Percentiles rank a stretch among this genome's conserved stretches.
Evolutionary conservation across 805 yeast genomes (phyloP).

Genomic region (Yamadazyma kitorensis): DNA sequence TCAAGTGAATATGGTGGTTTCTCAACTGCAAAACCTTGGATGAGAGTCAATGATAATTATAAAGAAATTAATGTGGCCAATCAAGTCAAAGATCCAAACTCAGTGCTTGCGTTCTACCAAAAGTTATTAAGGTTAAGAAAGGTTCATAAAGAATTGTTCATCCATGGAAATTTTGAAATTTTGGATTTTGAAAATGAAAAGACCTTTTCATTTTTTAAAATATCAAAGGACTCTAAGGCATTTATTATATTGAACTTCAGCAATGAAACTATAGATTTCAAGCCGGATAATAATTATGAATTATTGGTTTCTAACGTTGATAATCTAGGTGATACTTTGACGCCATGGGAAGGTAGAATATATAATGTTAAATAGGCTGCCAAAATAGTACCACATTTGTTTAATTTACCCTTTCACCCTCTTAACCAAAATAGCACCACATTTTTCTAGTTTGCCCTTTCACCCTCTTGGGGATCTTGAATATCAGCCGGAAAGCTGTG

Average conservation of each 20-base stretch:
- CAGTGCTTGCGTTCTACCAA: slow-evolving; percentile 46
- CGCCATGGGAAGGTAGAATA: slow-evolving; percentile 47
- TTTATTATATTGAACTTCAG: slow-evolving; percentile 45
- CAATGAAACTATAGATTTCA: slow-evolving; percentile 27
- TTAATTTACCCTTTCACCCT: no score
- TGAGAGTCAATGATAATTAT: slow-evolving; percentile 49
- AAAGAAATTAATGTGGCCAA: slow-evolving; percentile 46
- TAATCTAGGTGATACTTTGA: slow-evolving; percentile 20
- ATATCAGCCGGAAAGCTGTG: no score
- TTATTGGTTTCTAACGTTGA: slow-evolving; percentile 33
- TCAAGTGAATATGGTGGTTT: slow-evolving; percentile 44
- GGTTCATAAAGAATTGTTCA: slow-evolving; percentile 40
- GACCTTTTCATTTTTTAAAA: slow-evolving; percentile 42
- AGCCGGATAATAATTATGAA: slow-evolving; percentile 22
- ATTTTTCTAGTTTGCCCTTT: no score
- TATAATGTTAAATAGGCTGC: no score
- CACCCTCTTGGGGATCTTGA: no score
- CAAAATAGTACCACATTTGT: no score
- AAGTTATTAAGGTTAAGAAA: slow-evolving; percentile 43
- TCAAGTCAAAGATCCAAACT: slow-evolving; percentile 45
- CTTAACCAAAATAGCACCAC: no score
- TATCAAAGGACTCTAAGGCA: slow-evolving; percentile 22
- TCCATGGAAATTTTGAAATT: slow-evolving; percentile 46
- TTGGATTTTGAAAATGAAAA: slow-evolving; percentile 42
- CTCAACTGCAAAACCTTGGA: slow-evolving; percentile 51